Base-by-base conservation (phyloP, 2,329 filamentous ascomycete genomes). In the Exophiala oligosperma region DNA sequence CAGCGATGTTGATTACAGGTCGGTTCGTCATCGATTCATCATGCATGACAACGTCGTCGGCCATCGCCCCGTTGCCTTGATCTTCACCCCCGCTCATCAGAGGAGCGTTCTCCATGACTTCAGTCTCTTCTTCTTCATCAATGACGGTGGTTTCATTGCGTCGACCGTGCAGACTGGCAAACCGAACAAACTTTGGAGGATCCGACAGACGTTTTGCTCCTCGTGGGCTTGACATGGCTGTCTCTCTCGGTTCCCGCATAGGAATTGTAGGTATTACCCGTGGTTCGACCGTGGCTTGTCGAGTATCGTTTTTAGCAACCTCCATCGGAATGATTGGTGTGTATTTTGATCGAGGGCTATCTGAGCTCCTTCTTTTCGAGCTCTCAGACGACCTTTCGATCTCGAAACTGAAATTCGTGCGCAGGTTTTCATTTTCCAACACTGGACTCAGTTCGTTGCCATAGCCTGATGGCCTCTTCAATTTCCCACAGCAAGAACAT, bases 351-450 rank as follows among this genome's bases (percentile, higher is more conserved):
- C 58, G 56, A 47, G 51, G 62, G 5, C 50, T 52, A 14, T 64
- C 61, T 14, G 64, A 62, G 49, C 55, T 60, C 43, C 59, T 51
- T 54, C 62, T 60, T 44, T 28, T 49, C 6, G 49, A 41, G 6
- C 52, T 51, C 17, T 50, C 54, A 2, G 57, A 58, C 21, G 52
- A 60, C 26, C 60, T 48, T 35, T 67, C 60, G 9, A 60, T 56
- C 41, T 67, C 64, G 43, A 65, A 67, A 52, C 62, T 63, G 54
- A 65, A 66, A 48, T 67, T 67, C 14, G 64, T 62, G 32, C 62
- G 49, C 21, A 65, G 29, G 37, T 67, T 56, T 38, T 67, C 65
- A 43, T 67, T 67, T 49, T 67, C 65, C 37, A 64, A 29, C 11
- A 67, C 65, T 26, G 65, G 65, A 40, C 61, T 66, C 3, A 67